Evolutionary conservation across 352 stramenopile species (phyloP).

Genomic region (Phytopythium mirpurense): DNA sequence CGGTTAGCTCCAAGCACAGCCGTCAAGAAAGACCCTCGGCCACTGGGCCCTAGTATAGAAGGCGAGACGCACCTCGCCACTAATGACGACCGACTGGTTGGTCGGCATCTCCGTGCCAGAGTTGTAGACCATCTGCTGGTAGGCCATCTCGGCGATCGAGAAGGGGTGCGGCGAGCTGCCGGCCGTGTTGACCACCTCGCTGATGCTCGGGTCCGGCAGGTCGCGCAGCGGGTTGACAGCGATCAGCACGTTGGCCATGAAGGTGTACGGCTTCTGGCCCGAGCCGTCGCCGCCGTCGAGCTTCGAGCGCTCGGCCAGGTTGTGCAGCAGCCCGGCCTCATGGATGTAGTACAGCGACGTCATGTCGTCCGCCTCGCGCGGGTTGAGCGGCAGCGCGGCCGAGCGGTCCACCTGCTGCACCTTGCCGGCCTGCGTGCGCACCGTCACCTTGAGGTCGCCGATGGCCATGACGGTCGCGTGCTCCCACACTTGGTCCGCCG

Average conservation of each 20-base stretch:
- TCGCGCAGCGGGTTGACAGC: conserved; percentile 88
- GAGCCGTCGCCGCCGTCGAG: conserved; percentile 69
- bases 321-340: conserved; percentile 93
- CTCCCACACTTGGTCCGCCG: conserved; percentile 68
- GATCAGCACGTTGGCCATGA: conserved; percentile 93
- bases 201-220: conserved; percentile 73
- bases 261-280: conserved; percentile 86
- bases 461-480: conserved; percentile 80
- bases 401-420: conserved; percentile 82
- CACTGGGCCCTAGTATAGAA: too few relatives aligned
- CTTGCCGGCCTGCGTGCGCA: conserved; percentile 77
- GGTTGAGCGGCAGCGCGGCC: conserved; percentile 69
- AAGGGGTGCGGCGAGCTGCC: conserved; percentile 79
- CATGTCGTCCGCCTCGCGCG: conserved; percentile 89
- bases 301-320: conserved; percentile 90
- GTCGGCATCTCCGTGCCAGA: conserved; percentile 76
- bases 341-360: conserved; percentile 94
- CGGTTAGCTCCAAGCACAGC: too few relatives aligned
- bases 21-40: too few relatives aligned
- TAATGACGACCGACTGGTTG: conserved; percentile 87
- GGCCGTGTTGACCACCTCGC: conserved; percentile 70
- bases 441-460: conserved; percentile 80
- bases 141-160: conserved; percentile 87
- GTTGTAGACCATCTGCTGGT: conserved; percentile 91
- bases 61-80: conserved; percentile 48